Conservation (phyloP, 768 basidiomycete genomes). For the Lentinula edodes region DNA sequence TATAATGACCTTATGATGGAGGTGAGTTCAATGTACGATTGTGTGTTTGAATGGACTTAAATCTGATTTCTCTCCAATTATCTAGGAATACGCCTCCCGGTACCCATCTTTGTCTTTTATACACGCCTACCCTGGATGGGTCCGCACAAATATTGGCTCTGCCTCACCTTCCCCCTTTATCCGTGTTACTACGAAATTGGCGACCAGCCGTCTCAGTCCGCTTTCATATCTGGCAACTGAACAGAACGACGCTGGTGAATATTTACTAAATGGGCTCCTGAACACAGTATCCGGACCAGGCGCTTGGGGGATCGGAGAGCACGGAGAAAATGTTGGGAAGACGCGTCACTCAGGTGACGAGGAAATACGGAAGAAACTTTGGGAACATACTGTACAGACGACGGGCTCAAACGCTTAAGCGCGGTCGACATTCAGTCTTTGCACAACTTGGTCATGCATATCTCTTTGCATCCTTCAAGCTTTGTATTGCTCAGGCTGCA, state of each 20-base stretch:
- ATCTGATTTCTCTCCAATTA: neutral
- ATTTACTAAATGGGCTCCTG: neutral
- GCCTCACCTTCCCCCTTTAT: neutral
- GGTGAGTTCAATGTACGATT: constrained; percentile 13
- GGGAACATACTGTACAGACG: constrained; percentile 27
- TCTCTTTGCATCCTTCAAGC: too few relatives aligned
- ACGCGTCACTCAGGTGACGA: constrained; percentile 27
- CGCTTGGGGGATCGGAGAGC: constrained; percentile 20
- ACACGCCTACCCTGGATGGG: constrained; percentile 3
- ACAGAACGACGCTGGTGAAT: neutral
- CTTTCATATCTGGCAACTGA: neutral
- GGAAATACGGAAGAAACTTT: constrained; percentile 31
- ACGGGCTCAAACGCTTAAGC: neutral
- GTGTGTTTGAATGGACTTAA: neutral
- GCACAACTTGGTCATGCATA: too few relatives aligned
- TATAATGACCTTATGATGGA: constrained; percentile 32
- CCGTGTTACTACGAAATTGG: neutral
- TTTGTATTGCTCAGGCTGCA: too few relatives aligned
- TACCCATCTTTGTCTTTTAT: neutral
- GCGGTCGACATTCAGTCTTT: neutral
- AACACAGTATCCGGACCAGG: neutral
- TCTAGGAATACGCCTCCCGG: neutral
- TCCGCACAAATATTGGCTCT: neutral
- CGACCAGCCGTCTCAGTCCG: neutral
- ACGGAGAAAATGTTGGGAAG: constrained; percentile 27